Base-by-base conservation (phyloP, 805 yeast species). In the Kurtzmaniella cleridarum region DNA sequence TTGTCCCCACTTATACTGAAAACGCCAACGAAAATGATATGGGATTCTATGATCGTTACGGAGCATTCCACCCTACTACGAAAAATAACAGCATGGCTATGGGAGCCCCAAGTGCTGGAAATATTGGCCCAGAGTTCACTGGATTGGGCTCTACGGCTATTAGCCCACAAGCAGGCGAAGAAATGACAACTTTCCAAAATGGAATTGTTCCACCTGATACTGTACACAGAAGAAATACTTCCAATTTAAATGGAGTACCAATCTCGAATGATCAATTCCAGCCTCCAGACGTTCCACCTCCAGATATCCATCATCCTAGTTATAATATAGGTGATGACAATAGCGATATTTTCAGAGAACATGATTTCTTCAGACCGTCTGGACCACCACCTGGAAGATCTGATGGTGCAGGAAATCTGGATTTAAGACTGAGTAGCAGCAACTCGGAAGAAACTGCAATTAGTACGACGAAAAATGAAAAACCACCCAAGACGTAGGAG, bases 41-140 rank as follows among this genome's bases (percentile, higher is more conserved):
- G 55, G 96, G 95, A 0, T 81, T 75, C 55, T 86, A 84, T 50
- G 93, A 85, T 55, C 63, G 62, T 27, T 57, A 69, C 27, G 96
- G 88, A 28, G 50, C 51, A 26, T 63, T 61, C 39, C 69, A 63
- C 40, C 50, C 64, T 6, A 61, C 62, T 40, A 66, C 66, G 4
- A 59, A 60, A 35, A 55, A 59, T 2, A 58, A 54, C 33, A 30
- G 46, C 14, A 47, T 50, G 3, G 34, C 31, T 18, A 44, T 41
- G 2, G 20, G 20, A 9, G 12, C 16, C 5, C 7, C 11, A 5
- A 18, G 30, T 17, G 18, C 12, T n/a, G 17, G 6, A n/a, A 30
- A 30, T 17, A 16, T 7, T 11, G 36, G 31, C 8, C 30, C 31
- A 8, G 27, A 30, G 13, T 34, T 34, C 12, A 34, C 36, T 14